Evolutionary conservation across 2,329 filamentous ascomycete genomes (phyloP).

Genomic region (Colletotrichum filicis): DNA sequence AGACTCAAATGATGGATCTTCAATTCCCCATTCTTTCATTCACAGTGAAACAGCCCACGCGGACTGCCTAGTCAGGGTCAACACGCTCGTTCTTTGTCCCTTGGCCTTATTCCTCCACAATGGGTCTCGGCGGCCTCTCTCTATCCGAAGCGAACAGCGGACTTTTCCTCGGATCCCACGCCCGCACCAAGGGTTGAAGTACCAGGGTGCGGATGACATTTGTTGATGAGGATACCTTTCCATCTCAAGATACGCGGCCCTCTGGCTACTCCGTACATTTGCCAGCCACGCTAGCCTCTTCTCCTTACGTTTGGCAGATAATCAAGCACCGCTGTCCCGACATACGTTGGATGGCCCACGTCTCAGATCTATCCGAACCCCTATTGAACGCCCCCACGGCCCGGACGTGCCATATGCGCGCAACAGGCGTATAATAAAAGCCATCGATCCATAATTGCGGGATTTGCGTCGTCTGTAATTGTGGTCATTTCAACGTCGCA

Average conservation of each 20-base stretch:
- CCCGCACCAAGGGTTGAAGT: not conserved
- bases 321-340: conserved; percentile 6
- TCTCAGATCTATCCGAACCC: conserved; percentile 29
- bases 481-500: conserved; percentile 17
- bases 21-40: conserved; percentile 32
- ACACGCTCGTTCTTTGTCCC: conserved; percentile 15
- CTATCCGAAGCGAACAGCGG: not conserved
- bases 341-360: not conserved
- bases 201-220: not conserved
- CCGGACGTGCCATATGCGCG: not conserved
- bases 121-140: conserved; percentile 14
- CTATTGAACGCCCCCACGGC: conserved; percentile 11
- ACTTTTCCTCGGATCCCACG: not conserved
- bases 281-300: not conserved
- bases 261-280: not conserved
- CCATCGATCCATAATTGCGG: conserved; percentile 7
- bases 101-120: conserved; percentile 3
- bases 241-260: not conserved
- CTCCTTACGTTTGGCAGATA: not conserved
- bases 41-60: conserved; percentile 31
- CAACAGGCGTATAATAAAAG: conserved; percentile 5
- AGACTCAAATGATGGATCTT: conserved; percentile 14
- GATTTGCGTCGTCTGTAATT: conserved; percentile 20
- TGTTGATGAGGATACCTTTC: not conserved
- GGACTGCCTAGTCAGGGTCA: conserved; percentile 12